Conservation (phyloP, 148 eudicot species). For the Arbutus unedo region DNA sequence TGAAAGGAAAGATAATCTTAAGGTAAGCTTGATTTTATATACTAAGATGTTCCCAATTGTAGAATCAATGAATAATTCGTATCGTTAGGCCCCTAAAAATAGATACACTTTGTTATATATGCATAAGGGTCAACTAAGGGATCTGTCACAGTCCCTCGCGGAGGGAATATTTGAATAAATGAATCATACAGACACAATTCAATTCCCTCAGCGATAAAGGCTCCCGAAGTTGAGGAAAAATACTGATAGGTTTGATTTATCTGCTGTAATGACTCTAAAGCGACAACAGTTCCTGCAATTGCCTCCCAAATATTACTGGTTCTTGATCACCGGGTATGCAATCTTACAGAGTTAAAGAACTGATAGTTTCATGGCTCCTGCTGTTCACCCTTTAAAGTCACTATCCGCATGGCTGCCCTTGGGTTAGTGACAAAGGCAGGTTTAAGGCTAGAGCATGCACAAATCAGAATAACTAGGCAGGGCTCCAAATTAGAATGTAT, state of each 20-base stretch:
- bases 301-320: not conserved
- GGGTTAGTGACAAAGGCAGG: not conserved
- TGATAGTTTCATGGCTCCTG: not conserved
- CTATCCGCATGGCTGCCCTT: not conserved
- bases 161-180: not conserved
- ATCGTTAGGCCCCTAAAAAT: not conserved
- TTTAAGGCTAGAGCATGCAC: not conserved
- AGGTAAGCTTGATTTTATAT: conserved; percentile 33
- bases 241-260: not conserved
- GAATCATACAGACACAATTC: not conserved
- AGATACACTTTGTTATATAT: not conserved
- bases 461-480: not conserved
- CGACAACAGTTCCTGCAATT: not conserved
- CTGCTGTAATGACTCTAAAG: not conserved
- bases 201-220: not conserved
- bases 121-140: not conserved
- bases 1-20: conserved; percentile 61
- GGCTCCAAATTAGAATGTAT: not conserved
- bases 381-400: not conserved
- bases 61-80: not conserved
- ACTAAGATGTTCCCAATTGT: not conserved
- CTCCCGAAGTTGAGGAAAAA: not conserved
- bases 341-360: not conserved
- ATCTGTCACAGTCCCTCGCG: not conserved
- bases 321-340: not conserved